Base-by-base conservation (phyloP, 495 filamentous ascomycete genomes). In the Zalerion maritima region DNA sequence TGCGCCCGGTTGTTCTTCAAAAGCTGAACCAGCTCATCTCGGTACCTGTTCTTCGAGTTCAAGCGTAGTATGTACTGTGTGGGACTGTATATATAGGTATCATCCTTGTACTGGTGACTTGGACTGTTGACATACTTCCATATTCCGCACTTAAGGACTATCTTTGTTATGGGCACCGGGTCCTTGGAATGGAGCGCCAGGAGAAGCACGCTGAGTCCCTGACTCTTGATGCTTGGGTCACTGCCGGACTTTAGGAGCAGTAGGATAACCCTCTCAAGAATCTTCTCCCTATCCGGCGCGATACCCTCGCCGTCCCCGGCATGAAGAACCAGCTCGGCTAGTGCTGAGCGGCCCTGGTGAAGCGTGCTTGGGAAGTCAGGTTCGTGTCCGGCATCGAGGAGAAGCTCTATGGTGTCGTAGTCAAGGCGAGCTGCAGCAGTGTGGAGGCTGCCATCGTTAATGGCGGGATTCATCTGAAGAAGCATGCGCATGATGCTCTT, bases 381-480 rank as follows among this genome's bases (percentile, higher is more conserved):
- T 10, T 66, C 57, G 34, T 66, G 61, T 10, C 47, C 52, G 40
- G 46, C 48, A 14, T 62, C 43, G 3, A 64, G 38, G 8, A 66
- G 43, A 5, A 62, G 47, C 14, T 55, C 38, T 43, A 66, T 46
- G 0, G 60, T 53, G 16, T 38, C 35, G 0, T 62, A 24, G 27
- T 64, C 62, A 14, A 66, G 52, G 18, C 62, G 54, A 9, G 59
- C 40, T 0, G 61, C 52, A 3, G 57, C 55, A 26, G 64, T 66
- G 28, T 66, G 61, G n/a, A 66, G 41, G 0, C 58, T 62, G 1
- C 61, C 61, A 14, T 66, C 61, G 11, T 66, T 61, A 24, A 36
- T 51, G 0, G 58, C 55, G 9, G 61, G 57, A 2, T 55, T 55
- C 1, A 58, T 60, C 1, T 49, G 52, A 18, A 66, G 39, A 4